A percentile compares a stretch with the other conserved stretches of the same genome.
These are phyloP conservation scores for Aspergillus wentii DNA, from an alignment of 495 filamentous ascomycete genomes.

Conservation along the genomic window DNA sequence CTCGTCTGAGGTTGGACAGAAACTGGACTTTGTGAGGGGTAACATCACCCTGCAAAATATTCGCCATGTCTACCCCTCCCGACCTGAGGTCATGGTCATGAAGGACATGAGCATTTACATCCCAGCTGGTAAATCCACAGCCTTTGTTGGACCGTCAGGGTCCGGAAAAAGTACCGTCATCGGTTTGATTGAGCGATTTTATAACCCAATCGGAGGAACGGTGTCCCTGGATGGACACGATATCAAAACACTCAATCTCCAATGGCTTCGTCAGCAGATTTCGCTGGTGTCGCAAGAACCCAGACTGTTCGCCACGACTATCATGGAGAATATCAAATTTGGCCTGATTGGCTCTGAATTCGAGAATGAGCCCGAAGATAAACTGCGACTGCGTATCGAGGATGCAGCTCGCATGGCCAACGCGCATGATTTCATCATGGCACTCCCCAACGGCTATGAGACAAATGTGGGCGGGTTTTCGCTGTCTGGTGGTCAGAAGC, in stretches of 20 bases:
- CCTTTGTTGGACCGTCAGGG: conserved; percentile 82
- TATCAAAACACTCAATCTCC: conserved; percentile 74
- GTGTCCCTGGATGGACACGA: conserved; percentile 83
- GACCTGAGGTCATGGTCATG: conserved; percentile 86
- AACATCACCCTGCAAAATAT: conserved; percentile 77
- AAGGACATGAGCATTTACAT: conserved; percentile 71
- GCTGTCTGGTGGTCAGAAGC: conserved; percentile 92
- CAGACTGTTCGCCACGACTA: conserved; percentile 70
- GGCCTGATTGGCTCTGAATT: conserved; percentile 82
- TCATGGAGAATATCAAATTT: conserved; percentile 80
- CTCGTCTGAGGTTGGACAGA: conserved; percentile 61
- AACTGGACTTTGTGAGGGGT: conserved; percentile 66
- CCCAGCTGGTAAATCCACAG: conserved; percentile 81
- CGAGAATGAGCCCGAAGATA: conserved; percentile 60
- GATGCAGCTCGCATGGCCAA: conserved; percentile 88
- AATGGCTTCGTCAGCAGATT: conserved; percentile 89
- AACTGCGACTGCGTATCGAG: conserved; percentile 62
- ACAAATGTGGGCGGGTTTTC: conserved; percentile 94
- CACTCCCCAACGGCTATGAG: conserved; percentile 84
- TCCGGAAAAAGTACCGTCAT: conserved; percentile 92
- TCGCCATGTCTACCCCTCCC: conserved; percentile 90
- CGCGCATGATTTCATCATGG: conserved; percentile 82
- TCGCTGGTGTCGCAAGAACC: conserved; percentile 82
- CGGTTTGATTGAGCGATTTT: conserved; percentile 88
- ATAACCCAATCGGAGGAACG: conserved; percentile 75